Evolutionary conservation across 495 filamentous ascomycete species (phyloP).

Genomic region (Tuber microsphaerosporum): DNA sequence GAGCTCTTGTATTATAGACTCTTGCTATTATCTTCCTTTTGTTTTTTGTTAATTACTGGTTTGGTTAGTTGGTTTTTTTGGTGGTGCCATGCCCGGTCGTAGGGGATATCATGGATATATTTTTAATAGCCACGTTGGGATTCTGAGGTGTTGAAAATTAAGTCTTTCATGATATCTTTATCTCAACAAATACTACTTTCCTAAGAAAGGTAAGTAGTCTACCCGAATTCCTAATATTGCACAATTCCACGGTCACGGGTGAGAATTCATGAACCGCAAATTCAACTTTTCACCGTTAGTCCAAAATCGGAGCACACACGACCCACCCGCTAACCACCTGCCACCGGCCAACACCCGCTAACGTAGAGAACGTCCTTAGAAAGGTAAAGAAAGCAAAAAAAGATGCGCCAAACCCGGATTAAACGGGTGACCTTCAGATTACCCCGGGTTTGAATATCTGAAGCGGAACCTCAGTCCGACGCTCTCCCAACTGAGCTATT

Average conservation of each 20-base stretch:
- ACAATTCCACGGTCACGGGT: neutral
- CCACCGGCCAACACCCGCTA: neutral
- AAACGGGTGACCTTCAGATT: constrained; percentile 17
- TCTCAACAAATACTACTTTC: neutral
- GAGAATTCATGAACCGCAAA: neutral
- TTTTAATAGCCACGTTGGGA: neutral
- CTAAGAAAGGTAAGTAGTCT: neutral
- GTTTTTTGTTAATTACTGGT: no score
- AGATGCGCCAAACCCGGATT: constrained; percentile 11
- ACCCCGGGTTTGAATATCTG: constrained; percentile 4
- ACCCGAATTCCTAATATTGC: neutral
- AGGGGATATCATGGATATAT: neutral
- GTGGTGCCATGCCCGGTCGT: constrained; percentile 6
- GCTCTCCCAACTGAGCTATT: constrained; percentile 19
- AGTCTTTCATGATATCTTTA: neutral
- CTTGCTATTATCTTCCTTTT: neutral
- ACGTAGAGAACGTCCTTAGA: neutral
- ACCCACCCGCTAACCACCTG: neutral
- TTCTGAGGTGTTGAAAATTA: neutral
- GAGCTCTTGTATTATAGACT: neutral
- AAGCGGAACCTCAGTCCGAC: constrained; percentile 4
- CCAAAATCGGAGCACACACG: neutral
- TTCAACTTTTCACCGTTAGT: neutral
- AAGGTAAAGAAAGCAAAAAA: neutral
- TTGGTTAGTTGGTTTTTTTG: neutral